phyloP scores from a whole-genome alignment of 2,329 filamentous ascomycete genomes.

The Phialophora expanda region DNA sequence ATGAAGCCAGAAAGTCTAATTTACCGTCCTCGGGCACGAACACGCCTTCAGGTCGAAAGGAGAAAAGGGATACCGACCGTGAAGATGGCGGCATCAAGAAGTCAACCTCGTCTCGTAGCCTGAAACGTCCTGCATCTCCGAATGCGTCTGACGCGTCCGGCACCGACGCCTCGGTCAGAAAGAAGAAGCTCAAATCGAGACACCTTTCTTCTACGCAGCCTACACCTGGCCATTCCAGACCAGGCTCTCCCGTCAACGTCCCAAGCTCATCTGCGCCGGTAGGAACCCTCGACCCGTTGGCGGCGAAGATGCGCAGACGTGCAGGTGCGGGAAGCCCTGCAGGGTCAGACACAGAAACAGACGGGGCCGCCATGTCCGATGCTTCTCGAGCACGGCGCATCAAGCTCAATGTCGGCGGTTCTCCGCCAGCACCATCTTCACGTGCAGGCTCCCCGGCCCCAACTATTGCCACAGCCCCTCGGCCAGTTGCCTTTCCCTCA shows the following conservation, averaged over 20 bases:
- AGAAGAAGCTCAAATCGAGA: conserved; percentile 77
- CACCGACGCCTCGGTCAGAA: conserved; percentile 71
- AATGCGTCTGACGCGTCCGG: conserved; percentile 89
- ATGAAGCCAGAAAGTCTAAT: conserved; percentile 60
- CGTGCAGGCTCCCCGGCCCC: conserved; percentile 68
- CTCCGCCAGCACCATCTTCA: conserved; percentile 47
- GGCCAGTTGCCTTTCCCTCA: conserved; percentile 47
- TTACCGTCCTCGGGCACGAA: conserved; percentile 67
- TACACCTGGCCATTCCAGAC: conserved; percentile 49
- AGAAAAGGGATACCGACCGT: conserved; percentile 51
- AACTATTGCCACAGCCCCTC: conserved; percentile 20
- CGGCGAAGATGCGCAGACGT: conserved; percentile 24
- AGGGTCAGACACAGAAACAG: conserved; percentile 37
- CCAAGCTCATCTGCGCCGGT: conserved; percentile 28
- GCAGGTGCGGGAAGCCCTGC: conserved; percentile 15
- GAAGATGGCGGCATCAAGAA: conserved; percentile 52
- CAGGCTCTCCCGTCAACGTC: conserved; percentile 36
- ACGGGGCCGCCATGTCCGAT: conserved; percentile 37
- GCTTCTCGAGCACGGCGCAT: conserved; percentile 30
- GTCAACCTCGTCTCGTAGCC: conserved; percentile 58
- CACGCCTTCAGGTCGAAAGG: conserved; percentile 65
- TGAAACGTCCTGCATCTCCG: conserved; percentile 86
- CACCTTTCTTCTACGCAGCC: conserved; percentile 56
- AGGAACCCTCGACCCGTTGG: conserved; percentile 20
- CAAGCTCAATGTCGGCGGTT: conserved; percentile 37